phyloP scores from a whole-genome alignment of 352 stramenopile genomes.

The Globisporangium okanoganense region DNA sequence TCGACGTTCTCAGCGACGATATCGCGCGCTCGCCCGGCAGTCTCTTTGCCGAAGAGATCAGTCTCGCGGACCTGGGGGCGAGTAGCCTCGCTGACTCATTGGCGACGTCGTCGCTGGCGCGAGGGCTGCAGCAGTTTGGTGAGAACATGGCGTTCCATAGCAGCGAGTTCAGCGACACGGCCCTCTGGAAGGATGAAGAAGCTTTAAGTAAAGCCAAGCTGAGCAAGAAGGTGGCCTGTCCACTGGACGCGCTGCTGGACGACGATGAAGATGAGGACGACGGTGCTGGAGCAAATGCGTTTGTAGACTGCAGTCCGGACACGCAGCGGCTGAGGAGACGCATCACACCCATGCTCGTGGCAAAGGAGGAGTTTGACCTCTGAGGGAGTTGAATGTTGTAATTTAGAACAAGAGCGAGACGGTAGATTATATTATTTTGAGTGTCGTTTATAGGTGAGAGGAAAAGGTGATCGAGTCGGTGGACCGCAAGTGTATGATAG shows the following conservation, averaged over 20 bases:
- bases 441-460: background rate
- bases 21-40: constrained; percentile 5
- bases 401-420: constrained; percentile 1
- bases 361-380: constrained; percentile 56
- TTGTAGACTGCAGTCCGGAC: constrained; percentile 22
- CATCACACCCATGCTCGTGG: constrained; percentile 48
- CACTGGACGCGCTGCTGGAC: constrained; percentile 17
- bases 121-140: constrained; percentile 38
- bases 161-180: constrained; percentile 1
- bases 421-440: background rate
- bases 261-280: constrained; percentile 17
- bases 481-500: background rate
- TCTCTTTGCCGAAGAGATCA: constrained; percentile 15
- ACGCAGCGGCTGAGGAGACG: constrained; percentile 36
- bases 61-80: constrained; percentile 3
- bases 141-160: constrained; percentile 36
- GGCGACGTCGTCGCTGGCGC: constrained; percentile 18
- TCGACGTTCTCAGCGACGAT: background rate
- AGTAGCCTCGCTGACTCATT: background rate
- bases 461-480: background rate
- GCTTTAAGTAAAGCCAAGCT: background rate
- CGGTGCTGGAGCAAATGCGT: constrained; percentile 3
- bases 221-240: background rate
- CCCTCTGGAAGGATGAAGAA: background rate
- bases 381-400: constrained; percentile 17